Evolutionary conservation across 2,329 filamentous ascomycete genomes (phyloP).

Genomic region (Claviceps sorghi): DNA sequence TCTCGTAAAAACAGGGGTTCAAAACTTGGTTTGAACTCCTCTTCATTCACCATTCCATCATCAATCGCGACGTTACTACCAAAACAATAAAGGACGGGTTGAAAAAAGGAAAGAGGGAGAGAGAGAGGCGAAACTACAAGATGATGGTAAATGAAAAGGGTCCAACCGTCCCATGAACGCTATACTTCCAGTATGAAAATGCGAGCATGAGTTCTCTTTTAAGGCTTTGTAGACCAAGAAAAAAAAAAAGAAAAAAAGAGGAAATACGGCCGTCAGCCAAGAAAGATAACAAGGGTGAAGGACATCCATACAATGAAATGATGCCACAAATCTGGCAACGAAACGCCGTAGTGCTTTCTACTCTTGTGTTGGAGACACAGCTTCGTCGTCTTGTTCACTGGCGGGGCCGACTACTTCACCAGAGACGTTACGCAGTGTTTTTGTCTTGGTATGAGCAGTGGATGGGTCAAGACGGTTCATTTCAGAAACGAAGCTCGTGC

Average conservation of each 20-base stretch:
- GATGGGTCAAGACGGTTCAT: conserved; percentile 41
- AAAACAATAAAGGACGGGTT: no score
- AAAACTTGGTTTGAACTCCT: not conserved
- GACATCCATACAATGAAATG: not conserved
- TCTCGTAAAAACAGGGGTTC: no score
- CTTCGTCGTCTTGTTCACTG: conserved; percentile 5
- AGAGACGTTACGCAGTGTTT: conserved; percentile 26
- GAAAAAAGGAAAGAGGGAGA: not conserved
- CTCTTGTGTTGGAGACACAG: conserved; percentile 2
- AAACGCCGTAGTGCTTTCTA: not conserved
- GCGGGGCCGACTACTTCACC: conserved; percentile 21
- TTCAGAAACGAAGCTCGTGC: conserved; percentile 79
- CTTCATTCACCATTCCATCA: not conserved
- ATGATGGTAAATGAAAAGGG: not conserved
- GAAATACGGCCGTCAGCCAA: not conserved
- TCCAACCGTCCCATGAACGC: not conserved
- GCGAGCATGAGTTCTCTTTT: not conserved
- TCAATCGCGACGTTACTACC: not conserved
- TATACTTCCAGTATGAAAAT: not conserved
- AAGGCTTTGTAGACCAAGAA: not conserved
- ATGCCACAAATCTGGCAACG: not conserved
- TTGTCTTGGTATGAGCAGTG: conserved; percentile 25
- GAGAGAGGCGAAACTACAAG: not conserved
- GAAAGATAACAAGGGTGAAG: not conserved
- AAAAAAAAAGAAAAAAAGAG: no score